These are phyloP conservation scores for Vanderwaltozyma verrucispora DNA, from an alignment of 805 yeast genomes.

Conservation along the genomic window DNA sequence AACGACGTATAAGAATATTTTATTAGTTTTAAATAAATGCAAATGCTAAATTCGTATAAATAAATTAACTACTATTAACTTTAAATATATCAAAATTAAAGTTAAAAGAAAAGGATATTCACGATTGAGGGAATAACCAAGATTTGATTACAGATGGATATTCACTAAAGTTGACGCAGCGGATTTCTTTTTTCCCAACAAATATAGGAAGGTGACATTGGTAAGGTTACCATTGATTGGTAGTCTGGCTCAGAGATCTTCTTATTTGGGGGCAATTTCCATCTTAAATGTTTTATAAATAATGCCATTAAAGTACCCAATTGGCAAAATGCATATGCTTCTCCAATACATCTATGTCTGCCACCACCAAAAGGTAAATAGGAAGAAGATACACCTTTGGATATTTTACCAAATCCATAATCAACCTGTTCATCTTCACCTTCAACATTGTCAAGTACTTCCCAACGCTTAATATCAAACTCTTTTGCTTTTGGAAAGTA, in stretches of 20 bases:
- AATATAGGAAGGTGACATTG: slow-evolving; percentile 64
- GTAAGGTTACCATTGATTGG: slow-evolving; percentile 88
- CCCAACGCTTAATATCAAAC: slow-evolving; percentile 90
- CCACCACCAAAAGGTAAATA: slow-evolving; percentile 99
- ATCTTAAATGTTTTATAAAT: slow-evolving; percentile 63
- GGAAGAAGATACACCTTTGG: slow-evolving; percentile 93
- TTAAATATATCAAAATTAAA: too few relatives aligned
- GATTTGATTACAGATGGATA: too few relatives aligned
- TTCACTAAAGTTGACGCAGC: not conserved
- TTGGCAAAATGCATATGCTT: slow-evolving; percentile 93
- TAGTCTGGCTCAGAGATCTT: slow-evolving; percentile 62
- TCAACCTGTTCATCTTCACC: slow-evolving; percentile 45
- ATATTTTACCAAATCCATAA: slow-evolving; percentile 93
- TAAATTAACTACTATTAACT: too few relatives aligned
- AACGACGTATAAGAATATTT: too few relatives aligned
- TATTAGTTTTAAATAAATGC: too few relatives aligned
- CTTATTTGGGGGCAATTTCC: slow-evolving; percentile 54
- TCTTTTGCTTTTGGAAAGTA: slow-evolving; percentile 68
- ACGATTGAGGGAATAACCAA: too few relatives aligned
- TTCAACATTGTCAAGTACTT: slow-evolving; percentile 10
- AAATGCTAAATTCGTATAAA: too few relatives aligned
- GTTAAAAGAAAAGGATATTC: too few relatives aligned
- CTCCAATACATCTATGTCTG: slow-evolving; percentile 98
- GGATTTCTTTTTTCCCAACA: slow-evolving; percentile 55
- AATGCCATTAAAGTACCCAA: slow-evolving; percentile 75